A percentile compares a stretch with the other conserved stretches of the same genome.
These are phyloP conservation scores for Pseudocercospora fuligena DNA, from an alignment of 2,329 filamentous ascomycete species.

Conservation along the genomic window DNA sequence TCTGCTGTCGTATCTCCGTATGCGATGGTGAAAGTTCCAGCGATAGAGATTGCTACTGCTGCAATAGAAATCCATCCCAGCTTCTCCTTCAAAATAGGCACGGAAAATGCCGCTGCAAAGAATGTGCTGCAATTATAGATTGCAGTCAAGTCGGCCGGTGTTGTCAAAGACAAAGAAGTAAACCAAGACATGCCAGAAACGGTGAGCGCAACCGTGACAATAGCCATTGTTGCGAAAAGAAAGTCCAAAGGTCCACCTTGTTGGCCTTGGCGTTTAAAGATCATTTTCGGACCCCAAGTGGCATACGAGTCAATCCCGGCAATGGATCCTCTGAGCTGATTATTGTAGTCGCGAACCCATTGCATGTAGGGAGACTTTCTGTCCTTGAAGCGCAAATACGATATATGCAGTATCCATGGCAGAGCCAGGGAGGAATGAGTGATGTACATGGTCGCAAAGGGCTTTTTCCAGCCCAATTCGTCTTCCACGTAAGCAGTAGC, in stretches of 20 bases:
- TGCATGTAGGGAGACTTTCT: conserved; percentile 30
- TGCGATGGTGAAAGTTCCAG: conserved; percentile 41
- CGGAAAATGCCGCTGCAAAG: conserved; percentile 41
- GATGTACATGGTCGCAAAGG: conserved; percentile 41
- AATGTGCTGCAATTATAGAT: conserved; percentile 44
- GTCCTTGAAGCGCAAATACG: conserved; percentile 33
- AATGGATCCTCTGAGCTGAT: conserved; percentile 36
- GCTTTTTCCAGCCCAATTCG: conserved; percentile 40
- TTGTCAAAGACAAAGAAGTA: conserved; percentile 38
- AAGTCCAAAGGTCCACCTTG: conserved; percentile 38
- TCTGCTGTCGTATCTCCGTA: conserved; percentile 39
- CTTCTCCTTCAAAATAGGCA: conserved; percentile 39
- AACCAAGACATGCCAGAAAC: conserved; percentile 41
- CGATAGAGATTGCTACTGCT: conserved; percentile 40
- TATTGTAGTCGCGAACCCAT: conserved; percentile 40
- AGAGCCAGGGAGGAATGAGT: conserved; percentile 39
- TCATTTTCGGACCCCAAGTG: conserved; percentile 30
- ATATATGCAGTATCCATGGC: conserved; percentile 39
- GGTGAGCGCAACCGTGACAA: conserved; percentile 38
- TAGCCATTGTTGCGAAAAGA: conserved; percentile 37
- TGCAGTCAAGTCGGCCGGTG: conserved; percentile 41
- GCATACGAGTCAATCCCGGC: conserved; percentile 39
- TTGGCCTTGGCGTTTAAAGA: conserved; percentile 33
- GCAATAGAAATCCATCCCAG: conserved; percentile 35
- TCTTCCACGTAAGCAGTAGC: conserved; percentile 41